Evolutionary conservation across 805 yeast genomes (phyloP).

Genomic region (Kodamaea lidongshanica): DNA sequence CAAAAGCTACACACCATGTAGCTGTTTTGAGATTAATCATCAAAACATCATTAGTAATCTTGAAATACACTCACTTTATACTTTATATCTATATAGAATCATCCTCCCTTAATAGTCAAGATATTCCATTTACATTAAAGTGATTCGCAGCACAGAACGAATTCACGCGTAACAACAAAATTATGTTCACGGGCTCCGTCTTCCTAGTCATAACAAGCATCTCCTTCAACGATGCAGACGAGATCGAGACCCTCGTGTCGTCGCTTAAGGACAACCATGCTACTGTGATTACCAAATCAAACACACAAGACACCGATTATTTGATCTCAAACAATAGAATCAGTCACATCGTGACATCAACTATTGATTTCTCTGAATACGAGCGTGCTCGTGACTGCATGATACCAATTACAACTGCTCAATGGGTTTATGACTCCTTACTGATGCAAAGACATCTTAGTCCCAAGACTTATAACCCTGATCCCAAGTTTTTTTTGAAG

Average conservation of each 20-base stretch:
- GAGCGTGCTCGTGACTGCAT: conserved; percentile 41
- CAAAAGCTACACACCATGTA: too few species aligned
- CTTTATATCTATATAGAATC: too few species aligned
- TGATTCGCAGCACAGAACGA: too few species aligned
- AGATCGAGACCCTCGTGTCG: conserved; percentile 10
- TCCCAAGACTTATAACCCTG: conserved; percentile 62
- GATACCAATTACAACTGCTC: conserved; percentile 59
- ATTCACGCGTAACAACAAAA: too few species aligned
- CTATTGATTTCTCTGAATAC: conserved; percentile 49
- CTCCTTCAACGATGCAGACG: conserved; percentile 10
- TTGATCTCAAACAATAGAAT: conserved; percentile 11
- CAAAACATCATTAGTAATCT: too few species aligned
- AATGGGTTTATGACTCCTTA: conserved; percentile 54
- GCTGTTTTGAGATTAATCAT: too few species aligned
- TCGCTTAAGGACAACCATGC: conserved; percentile 19
- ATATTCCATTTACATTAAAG: too few species aligned
- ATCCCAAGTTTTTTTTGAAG: conserved; percentile 58
- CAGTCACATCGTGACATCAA: conserved; percentile 48
- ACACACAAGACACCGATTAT: conserved; percentile 14
- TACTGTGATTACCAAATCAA: conserved; percentile 15
- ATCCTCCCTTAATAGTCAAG: too few species aligned
- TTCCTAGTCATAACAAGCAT: conserved; percentile 18
- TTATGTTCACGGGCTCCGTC: conserved; percentile 17
- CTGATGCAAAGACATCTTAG: conserved; percentile 39
- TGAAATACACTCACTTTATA: too few species aligned